Evolutionary conservation across 2,329 filamentous ascomycete genomes (phyloP).

Genomic region (Tothia fuscella): DNA sequence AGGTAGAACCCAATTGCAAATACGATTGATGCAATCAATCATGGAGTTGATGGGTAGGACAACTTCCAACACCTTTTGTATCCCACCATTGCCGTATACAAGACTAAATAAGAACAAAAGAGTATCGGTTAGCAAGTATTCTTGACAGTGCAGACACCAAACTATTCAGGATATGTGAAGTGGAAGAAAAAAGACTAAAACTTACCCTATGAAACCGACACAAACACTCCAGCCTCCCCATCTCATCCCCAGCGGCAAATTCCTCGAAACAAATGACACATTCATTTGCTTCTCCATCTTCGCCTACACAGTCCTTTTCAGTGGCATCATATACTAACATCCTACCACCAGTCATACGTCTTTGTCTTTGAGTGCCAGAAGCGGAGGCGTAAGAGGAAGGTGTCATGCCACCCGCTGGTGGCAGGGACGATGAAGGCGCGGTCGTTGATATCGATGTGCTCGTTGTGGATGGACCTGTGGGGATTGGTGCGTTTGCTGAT

Average conservation of each 20-base stretch:
- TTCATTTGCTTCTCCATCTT: conserved; percentile 40
- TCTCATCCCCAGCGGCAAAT: conserved; percentile 45
- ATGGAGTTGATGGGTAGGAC: conserved; percentile 46
- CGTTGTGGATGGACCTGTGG: not conserved
- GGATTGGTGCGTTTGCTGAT: not conserved
- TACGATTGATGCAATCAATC: conserved; percentile 15
- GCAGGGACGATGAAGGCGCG: not conserved
- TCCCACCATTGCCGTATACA: conserved; percentile 52
- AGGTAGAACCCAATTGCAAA: too few relatives aligned
- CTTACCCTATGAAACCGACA: conserved; percentile 49
- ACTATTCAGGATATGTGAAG: not conserved
- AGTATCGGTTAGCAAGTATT: conserved; percentile 5
- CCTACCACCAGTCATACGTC: conserved; percentile 19
- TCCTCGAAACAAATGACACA: conserved; percentile 56
- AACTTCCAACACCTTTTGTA: conserved; percentile 41
- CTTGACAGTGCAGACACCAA: too few relatives aligned
- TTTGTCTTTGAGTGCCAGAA: conserved; percentile 9
- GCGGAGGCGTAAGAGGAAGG: not conserved
- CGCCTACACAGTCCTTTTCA: conserved; percentile 50
- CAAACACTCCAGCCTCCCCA: conserved; percentile 49
- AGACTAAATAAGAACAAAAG: conserved; percentile 18
- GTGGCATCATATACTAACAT: conserved; percentile 45
- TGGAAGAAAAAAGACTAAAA: conserved; percentile 10
- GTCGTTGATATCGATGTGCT: not conserved
- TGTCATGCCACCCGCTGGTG: not conserved